These are phyloP conservation scores for Helotiales sp. DNA, from an alignment of 2,329 filamentous ascomycete species.

Conservation along the genomic window DNA sequence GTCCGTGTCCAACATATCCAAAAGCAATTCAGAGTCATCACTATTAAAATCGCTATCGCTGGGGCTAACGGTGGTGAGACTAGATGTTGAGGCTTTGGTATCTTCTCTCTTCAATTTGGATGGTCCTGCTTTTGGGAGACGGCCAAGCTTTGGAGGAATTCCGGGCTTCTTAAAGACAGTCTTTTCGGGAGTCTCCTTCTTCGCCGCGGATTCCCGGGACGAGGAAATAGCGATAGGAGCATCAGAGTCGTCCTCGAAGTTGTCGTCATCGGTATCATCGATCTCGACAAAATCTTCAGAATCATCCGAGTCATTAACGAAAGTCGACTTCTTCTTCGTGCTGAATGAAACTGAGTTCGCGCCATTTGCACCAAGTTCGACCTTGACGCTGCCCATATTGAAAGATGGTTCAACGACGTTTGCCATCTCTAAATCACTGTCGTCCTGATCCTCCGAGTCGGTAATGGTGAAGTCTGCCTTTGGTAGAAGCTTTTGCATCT, in stretches of 20 bases:
- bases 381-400: slow-evolving; percentile 24
- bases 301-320: slow-evolving; percentile 23
- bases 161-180: slow-evolving; percentile 3
- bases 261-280: slow-evolving; percentile 23
- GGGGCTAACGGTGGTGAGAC: slow-evolving; percentile 9
- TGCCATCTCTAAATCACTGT: slow-evolving; percentile 23
- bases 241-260: slow-evolving; percentile 10
- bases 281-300: slow-evolving; percentile 18
- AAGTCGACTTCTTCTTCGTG: slow-evolving; percentile 3
- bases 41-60: slow-evolving; percentile 21
- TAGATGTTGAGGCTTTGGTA: slow-evolving; percentile 12
- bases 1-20: slow-evolving; percentile 1
- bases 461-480: slow-evolving; percentile 17
- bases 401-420: slow-evolving; percentile 1
- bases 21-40: slow-evolving; percentile 7
- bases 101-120: slow-evolving; percentile 17
- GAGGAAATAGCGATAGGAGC: slow-evolving; percentile 4
- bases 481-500: slow-evolving; percentile 13
- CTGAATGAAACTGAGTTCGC: slow-evolving; percentile 28
- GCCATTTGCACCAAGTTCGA: slow-evolving; percentile 28
- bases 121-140: not conserved
- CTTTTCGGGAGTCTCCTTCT: not conserved
- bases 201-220: not conserved
- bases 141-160: not conserved
- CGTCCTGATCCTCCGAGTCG: slow-evolving; percentile 38